Conservation (phyloP, 768 basidiomycete species). For the Termitomyces heimii region DNA sequence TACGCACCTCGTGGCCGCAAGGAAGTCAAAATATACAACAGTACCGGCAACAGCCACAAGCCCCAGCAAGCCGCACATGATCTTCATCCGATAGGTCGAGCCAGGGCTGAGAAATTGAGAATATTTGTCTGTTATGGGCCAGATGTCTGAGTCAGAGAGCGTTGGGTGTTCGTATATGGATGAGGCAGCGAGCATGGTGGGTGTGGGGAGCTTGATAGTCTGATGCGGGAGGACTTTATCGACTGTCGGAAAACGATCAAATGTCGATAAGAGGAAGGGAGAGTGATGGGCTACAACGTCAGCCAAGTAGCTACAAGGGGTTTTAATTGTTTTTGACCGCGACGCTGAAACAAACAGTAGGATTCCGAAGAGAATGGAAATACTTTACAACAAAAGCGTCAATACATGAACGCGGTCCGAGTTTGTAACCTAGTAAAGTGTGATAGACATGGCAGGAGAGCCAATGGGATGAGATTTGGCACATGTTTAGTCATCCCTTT, state of each 20-base stretch:
- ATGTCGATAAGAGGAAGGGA: background rate
- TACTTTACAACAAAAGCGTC: background rate
- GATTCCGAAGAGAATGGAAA: constrained; percentile 2
- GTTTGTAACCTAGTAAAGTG: background rate
- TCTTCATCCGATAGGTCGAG: background rate
- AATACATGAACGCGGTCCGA: background rate
- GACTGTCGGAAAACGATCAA: background rate
- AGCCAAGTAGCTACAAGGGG: background rate
- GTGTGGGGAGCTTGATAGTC: background rate
- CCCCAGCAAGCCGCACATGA: constrained; percentile 6
- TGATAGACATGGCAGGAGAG: background rate
- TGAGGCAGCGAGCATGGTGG: constrained; percentile 9
- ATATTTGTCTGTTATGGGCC: constrained; percentile 4
- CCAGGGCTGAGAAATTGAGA: background rate
- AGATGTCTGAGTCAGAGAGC: constrained; percentile 11
- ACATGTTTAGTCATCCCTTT: background rate
- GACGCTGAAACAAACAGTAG: background rate
- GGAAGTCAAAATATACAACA: background rate
- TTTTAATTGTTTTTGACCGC: background rate
- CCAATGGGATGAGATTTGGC: background rate
- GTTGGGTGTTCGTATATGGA: constrained; percentile 13
- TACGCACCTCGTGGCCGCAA: background rate
- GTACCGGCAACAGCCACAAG: background rate
- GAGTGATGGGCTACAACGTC: background rate
- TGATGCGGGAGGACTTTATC: background rate